These are phyloP conservation scores for Hanseniaspora lachancei DNA, from an alignment of 805 yeast genomes.

Conservation along the genomic window DNA sequence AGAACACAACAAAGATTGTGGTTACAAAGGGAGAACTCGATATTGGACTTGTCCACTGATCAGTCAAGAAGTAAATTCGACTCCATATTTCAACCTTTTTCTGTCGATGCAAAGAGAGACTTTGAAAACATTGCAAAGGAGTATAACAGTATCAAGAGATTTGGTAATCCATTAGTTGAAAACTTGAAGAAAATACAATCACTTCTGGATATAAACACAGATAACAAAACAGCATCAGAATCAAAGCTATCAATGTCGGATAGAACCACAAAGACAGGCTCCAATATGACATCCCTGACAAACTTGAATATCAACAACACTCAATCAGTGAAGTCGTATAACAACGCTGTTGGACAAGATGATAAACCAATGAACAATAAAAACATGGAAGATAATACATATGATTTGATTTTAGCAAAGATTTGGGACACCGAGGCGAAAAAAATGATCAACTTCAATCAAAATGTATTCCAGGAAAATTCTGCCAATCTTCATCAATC, in stretches of 20 bases:
- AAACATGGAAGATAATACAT: neutral
- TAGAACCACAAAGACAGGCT: neutral
- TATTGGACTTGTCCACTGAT: slow-evolving; percentile 39
- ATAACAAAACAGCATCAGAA: neutral
- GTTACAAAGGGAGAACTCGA: slow-evolving; percentile 66
- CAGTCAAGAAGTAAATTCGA: slow-evolving; percentile 20
- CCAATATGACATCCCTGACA: neutral
- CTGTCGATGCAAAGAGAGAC: slow-evolving; percentile 53
- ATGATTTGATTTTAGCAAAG: slow-evolving; percentile 2
- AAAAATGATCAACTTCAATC: slow-evolving; percentile 4
- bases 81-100: slow-evolving; percentile 32
- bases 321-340: neutral
- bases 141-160: slow-evolving; percentile 53
- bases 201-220: slow-evolving; percentile 11
- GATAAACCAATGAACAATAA: neutral
- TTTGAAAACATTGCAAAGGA: slow-evolving; percentile 68
- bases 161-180: slow-evolving; percentile 56
- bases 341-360: neutral
- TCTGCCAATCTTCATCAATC: neutral
- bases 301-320: neutral
- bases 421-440: slow-evolving; percentile 12
- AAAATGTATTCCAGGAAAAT: neutral
- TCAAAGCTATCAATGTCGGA: neutral
- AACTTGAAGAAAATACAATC: slow-evolving; percentile 40
- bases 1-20: slow-evolving; percentile 76